phyloP scores from a whole-genome alignment of 352 stramenopile species.

The Globisporangium cederbergense region DNA sequence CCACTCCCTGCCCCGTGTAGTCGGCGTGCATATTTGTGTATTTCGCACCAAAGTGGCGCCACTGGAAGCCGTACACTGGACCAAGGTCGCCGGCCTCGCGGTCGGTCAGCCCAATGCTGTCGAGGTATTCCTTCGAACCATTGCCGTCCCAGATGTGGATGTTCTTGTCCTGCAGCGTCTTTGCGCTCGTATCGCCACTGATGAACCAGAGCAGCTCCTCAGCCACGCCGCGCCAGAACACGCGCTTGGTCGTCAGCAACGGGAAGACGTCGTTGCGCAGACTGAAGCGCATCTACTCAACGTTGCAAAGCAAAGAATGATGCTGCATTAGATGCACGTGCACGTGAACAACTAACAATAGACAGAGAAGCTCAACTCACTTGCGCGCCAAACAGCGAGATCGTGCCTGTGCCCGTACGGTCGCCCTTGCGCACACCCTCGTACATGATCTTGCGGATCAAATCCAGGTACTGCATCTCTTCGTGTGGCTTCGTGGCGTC shows the following conservation, averaged over 20 bases:
- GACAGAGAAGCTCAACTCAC: conserved; percentile 41
- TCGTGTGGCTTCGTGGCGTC: conserved; percentile 34
- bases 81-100: conserved; percentile 97
- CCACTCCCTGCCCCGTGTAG: conserved; percentile 97
- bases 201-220: conserved; percentile 99
- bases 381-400: conserved; percentile 98
- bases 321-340: not conserved
- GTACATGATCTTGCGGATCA: conserved; percentile 96
- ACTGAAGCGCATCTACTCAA: conserved; percentile 87
- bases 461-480: conserved; percentile 83
- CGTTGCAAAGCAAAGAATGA: conserved; percentile 3
- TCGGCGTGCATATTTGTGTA: conserved; percentile 98
- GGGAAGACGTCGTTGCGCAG: conserved; percentile 94
- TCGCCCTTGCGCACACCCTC: conserved; percentile 93
- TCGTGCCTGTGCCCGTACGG: conserved; percentile 97
- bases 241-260: conserved; percentile 98
- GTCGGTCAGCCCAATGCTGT: conserved; percentile 90
- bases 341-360: not conserved
- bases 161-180: conserved; percentile 95
- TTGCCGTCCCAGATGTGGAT: conserved; percentile 99
- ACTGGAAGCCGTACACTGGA: conserved; percentile 98
- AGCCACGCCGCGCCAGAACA: conserved; percentile 98
- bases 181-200: conserved; percentile 94
- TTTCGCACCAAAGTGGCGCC: conserved; percentile 98
- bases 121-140: conserved; percentile 94